Evolutionary conservation across 139 green algal genomes (phyloP).

Genomic region (Deuterostichococcus epilithicus): DNA sequence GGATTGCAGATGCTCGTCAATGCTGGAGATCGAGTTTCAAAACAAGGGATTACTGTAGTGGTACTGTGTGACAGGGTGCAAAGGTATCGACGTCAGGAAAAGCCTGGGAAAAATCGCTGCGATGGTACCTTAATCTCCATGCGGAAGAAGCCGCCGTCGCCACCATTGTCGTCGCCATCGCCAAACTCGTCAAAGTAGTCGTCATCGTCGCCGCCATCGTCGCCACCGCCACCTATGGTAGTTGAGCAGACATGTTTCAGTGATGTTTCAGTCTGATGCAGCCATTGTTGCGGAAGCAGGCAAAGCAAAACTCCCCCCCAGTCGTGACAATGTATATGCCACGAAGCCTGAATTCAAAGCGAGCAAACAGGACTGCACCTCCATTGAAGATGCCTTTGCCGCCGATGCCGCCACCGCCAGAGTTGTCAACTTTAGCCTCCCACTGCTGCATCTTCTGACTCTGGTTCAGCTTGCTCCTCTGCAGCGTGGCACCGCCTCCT

Average conservation of each 20-base stretch:
- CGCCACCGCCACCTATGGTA: conserved; percentile 11
- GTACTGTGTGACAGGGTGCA: too few species aligned
- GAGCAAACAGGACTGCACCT: too few species aligned
- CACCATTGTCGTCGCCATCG: conserved; percentile 76
- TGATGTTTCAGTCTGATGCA: too few species aligned
- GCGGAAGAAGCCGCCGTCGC: conserved; percentile 70
- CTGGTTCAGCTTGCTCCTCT: conserved; percentile 51
- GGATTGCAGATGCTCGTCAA: too few species aligned
- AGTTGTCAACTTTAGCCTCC: conserved; percentile 70
- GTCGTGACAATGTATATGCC: not conserved
- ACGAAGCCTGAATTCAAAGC: not conserved
- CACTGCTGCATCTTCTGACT: conserved; percentile 25
- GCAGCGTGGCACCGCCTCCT: conserved; percentile 45
- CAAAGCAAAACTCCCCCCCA: not conserved
- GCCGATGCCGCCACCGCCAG: conserved; percentile 72
- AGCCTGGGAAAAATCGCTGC: too few species aligned
- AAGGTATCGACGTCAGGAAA: too few species aligned
- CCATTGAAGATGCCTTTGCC: conserved; percentile 90
- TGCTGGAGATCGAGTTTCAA: too few species aligned
- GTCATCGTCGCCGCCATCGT: conserved; percentile 89
- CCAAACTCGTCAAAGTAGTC: conserved; percentile 83
- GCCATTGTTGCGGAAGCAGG: not conserved
- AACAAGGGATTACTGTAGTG: too few species aligned
- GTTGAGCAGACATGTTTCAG: too few species aligned
- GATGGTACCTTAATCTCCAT: not conserved